A percentile compares a stretch with the other conserved stretches of the same genome.
Evolutionary conservation across 495 filamentous ascomycete genomes (phyloP).

Genomic region (Trichocladium antarcticum): DNA sequence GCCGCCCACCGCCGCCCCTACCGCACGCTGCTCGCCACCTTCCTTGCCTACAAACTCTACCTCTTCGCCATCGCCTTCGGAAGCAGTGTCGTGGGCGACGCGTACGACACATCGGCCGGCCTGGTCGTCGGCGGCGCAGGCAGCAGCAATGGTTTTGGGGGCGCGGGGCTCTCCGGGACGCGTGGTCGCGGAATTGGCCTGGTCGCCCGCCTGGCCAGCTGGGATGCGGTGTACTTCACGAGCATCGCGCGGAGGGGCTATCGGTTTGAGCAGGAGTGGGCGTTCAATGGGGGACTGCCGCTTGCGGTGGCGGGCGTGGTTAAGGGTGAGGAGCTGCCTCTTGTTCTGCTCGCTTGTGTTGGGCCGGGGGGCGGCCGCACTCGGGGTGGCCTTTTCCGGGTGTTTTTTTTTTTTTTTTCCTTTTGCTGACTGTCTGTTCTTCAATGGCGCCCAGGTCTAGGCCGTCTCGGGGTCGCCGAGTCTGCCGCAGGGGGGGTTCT

Average conservation of each 20-base stretch:
- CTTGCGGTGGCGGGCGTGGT: slow-evolving; percentile 34
- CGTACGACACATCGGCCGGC: slow-evolving; percentile 82
- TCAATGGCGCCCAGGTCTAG: not conserved
- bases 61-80: slow-evolving; percentile 52
- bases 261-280: slow-evolving; percentile 91
- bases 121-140: slow-evolving; percentile 28
- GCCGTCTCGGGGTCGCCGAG: slow-evolving; percentile 3
- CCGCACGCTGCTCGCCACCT: slow-evolving; percentile 28
- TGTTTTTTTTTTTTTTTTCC: too few relatives aligned
- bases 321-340: not conserved
- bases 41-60: slow-evolving; percentile 59
- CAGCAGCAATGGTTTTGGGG: slow-evolving; percentile 16
- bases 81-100: slow-evolving; percentile 47
- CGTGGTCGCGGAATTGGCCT: slow-evolving; percentile 19
- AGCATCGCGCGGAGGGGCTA: slow-evolving; percentile 60
- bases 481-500: not conserved
- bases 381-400: too few relatives aligned
- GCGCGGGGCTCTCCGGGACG: too few relatives aligned
- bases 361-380: too few relatives aligned
- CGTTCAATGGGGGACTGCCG: slow-evolving; percentile 68
- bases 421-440: too few relatives aligned
- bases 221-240: slow-evolving; percentile 87
- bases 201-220: slow-evolving; percentile 56
- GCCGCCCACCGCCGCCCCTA: slow-evolving; percentile 14
- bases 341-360: too few relatives aligned